Evolutionary conservation across 345 rosid genomes (phyloP).

Genomic region (Garcia nutans): DNA sequence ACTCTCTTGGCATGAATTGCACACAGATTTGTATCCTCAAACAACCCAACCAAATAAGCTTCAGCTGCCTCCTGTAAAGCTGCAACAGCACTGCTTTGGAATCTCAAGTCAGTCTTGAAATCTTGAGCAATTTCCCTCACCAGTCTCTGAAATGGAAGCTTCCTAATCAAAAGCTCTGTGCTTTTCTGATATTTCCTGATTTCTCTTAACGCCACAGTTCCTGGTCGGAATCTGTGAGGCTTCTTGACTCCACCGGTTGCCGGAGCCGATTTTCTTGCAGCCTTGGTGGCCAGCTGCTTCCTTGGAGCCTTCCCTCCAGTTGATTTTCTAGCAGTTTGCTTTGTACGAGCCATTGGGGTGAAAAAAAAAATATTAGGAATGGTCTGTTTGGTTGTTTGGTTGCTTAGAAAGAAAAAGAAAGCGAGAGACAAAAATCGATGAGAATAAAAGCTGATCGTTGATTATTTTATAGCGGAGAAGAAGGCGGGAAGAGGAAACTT

Average conservation of each 20-base stretch:
- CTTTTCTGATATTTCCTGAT: constrained; percentile 26
- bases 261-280: constrained; percentile 27
- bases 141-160: constrained; percentile 25
- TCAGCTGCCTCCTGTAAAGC: constrained; percentile 29
- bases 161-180: constrained; percentile 23
- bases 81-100: constrained; percentile 24
- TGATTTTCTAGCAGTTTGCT: constrained; percentile 26
- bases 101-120: constrained; percentile 20
- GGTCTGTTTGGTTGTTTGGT: neutral
- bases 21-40: constrained; percentile 27
- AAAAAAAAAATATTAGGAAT: neutral
- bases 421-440: neutral
- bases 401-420: neutral
- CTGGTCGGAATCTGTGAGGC: constrained; percentile 23
- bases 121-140: constrained; percentile 27
- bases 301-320: constrained; percentile 28
- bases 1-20: constrained; percentile 28
- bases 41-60: constrained; percentile 23
- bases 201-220: constrained; percentile 22
- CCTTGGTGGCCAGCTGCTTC: constrained; percentile 29
- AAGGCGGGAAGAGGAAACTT: constrained; percentile 8
- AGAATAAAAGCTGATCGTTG: no score
- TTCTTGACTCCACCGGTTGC: constrained; percentile 29
- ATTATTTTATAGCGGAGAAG: constrained; percentile 5
- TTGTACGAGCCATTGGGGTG: constrained; percentile 19